Base-by-base conservation (phyloP, 768 basidiomycete species). In the Macrolepiota fuliginosa region DNA sequence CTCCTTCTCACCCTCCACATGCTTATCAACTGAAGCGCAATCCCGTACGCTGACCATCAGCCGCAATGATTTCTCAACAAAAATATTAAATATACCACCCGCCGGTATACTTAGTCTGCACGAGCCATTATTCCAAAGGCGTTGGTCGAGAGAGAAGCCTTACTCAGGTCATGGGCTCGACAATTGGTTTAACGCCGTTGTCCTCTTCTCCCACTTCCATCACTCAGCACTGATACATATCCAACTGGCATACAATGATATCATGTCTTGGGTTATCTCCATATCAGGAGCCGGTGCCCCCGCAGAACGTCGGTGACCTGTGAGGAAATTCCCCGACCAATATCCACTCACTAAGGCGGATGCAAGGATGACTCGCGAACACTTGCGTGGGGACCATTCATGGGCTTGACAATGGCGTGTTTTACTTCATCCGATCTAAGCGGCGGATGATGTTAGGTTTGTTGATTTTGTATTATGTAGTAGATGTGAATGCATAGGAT, bases 1-100 rank as follows among this genome's bases (percentile, higher is more conserved):
- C 67, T 97, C 95, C 75, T 96, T 95, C 81, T 98, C 97, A 57
- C 96, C 95, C 70, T 99, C 97, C 95, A 98, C 93, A 70, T 96
- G 96, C 73, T 96, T 95, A 49, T 95, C 95, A 13, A 96, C 82
- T 49, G 96, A 75, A 13, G 92, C 90, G 25, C 96, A 88, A 69
- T 97, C 92, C 59, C 94, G 87, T 39, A 98, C 84, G 63, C 94
- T 96, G 54, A 94, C 89, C 91, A 98, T 97, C 46, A 99, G 78
- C 97, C 97, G 98, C 3, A 98, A 80, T n/a, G 91, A 84, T 64
- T 92, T 91, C 50, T 94, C 91, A 13, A 98, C 91, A 0, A 94
- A 93, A 11, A 98, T 81, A 70, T 99, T 97, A 67, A 97, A 94
- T 0, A 94, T 94, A 72, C 98, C 96, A 63, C 98, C 95, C 97